These are phyloP conservation scores for Asterochloris erici DNA, from an alignment of 139 green algal genomes.

Conservation along the genomic window DNA sequence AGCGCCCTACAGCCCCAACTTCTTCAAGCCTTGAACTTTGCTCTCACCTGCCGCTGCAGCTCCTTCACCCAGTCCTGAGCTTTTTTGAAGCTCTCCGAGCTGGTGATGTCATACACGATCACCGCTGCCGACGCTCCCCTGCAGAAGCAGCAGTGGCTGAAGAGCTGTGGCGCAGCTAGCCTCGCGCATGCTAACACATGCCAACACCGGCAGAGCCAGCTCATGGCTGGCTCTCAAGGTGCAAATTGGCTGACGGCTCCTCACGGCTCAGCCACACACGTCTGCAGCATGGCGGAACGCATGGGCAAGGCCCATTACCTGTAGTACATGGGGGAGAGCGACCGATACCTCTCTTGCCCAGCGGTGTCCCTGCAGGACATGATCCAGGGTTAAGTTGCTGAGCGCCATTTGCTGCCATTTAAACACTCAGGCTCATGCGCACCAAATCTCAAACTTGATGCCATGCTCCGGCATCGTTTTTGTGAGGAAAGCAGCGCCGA, in stretches of 20 bases:
- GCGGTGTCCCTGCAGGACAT: slow-evolving; percentile 82
- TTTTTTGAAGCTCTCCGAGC: slow-evolving; percentile 79
- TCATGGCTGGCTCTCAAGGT: background rate
- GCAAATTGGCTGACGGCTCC: background rate
- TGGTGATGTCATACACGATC: slow-evolving; percentile 86
- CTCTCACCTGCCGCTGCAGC: slow-evolving; percentile 47
- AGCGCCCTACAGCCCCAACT: no score
- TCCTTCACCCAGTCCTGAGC: slow-evolving; percentile 95
- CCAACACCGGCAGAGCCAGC: background rate
- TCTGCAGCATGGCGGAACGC: background rate
- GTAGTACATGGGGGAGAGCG: slow-evolving; percentile 99
- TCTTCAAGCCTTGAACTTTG: no score
- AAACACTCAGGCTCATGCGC: background rate
- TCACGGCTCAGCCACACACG: background rate
- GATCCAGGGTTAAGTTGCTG: background rate
- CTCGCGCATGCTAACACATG: background rate
- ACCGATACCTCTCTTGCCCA: slow-evolving; percentile 98
- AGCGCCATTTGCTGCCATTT: background rate
- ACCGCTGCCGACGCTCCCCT: slow-evolving; percentile 92
- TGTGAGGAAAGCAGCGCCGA: slow-evolving; percentile 97
- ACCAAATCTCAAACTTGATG: slow-evolving; percentile 99
- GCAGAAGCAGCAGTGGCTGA: background rate
- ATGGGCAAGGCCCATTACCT: slow-evolving; percentile 32
- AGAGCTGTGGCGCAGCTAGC: background rate
- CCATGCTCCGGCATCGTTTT: slow-evolving; percentile 93